phyloP scores from a whole-genome alignment of 805 yeast genomes.

The Zygosaccharomyces rouxii region DNA sequence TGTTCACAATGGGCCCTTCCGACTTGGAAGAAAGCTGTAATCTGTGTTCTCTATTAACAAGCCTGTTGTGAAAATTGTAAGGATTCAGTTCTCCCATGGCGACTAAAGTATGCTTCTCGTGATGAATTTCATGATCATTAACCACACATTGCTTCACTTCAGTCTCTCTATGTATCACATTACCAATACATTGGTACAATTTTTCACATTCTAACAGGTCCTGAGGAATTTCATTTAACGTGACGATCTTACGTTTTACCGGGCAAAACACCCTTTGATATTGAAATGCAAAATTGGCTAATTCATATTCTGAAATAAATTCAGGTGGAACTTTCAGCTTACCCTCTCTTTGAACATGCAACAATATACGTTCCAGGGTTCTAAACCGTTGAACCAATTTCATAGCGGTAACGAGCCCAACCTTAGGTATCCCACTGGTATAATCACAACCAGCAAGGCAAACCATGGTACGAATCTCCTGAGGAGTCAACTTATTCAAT shows the following conservation, averaged over 20 bases:
- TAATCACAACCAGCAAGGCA: slow-evolving; percentile 96
- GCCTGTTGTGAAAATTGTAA: slow-evolving; percentile 34
- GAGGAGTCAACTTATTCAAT: slow-evolving; percentile 46
- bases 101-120: slow-evolving; percentile 48
- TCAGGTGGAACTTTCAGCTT: slow-evolving; percentile 50
- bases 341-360: slow-evolving; percentile 57
- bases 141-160: slow-evolving; percentile 23
- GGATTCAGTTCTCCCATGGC: slow-evolving; percentile 72
- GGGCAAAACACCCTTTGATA: slow-evolving; percentile 87
- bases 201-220: slow-evolving; percentile 27
- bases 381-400: slow-evolving; percentile 48
- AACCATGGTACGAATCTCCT: slow-evolving; percentile 70
- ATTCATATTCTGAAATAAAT: slow-evolving; percentile 55
- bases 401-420: slow-evolving; percentile 78
- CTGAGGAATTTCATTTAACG: slow-evolving; percentile 55
- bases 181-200: slow-evolving; percentile 40
- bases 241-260: slow-evolving; percentile 40
- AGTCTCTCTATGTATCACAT: slow-evolving; percentile 24
- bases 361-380: slow-evolving; percentile 52
- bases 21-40: slow-evolving; percentile 30
- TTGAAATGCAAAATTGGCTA: slow-evolving; percentile 75
- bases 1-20: slow-evolving; percentile 5
- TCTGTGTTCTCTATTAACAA: slow-evolving; percentile 32
- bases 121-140: slow-evolving; percentile 36
- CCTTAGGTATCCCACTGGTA: slow-evolving; percentile 74